Conservation (phyloP, 1,284 basidiomycete species). For the Malassezia japonica region DNA sequence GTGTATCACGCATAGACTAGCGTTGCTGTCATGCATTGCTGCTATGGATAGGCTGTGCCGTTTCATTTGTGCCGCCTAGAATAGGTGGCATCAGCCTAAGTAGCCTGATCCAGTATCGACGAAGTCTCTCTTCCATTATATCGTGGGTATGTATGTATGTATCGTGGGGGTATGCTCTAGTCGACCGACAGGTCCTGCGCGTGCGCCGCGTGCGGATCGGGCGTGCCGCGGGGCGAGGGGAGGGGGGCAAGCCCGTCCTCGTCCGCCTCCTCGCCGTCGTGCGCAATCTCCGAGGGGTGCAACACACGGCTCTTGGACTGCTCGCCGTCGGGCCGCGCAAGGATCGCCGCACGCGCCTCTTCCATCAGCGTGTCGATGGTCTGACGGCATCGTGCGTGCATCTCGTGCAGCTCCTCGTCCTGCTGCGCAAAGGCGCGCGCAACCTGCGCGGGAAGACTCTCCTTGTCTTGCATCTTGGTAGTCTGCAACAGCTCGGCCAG, state of each 20-base stretch:
- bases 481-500: not conserved
- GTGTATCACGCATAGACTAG: not conserved
- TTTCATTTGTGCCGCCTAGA: too few relatives aligned
- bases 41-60: too few relatives aligned
- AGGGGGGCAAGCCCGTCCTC: too few relatives aligned
- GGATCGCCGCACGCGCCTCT: slow-evolving; percentile 25
- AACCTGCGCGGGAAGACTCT: slow-evolving; percentile 1
- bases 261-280: not conserved
- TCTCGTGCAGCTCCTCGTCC: slow-evolving; percentile 30
- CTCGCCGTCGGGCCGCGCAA: slow-evolving; percentile 20
- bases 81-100: too few relatives aligned
- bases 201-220: too few relatives aligned
- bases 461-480: not conserved
- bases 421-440: slow-evolving; percentile 14
- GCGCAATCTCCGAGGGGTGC: slow-evolving; percentile 29
- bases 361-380: slow-evolving; percentile 30
- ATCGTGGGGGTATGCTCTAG: too few relatives aligned
- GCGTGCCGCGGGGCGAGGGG: too few relatives aligned
- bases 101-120: too few relatives aligned
- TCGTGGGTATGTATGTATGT: too few relatives aligned
- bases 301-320: slow-evolving; percentile 25
- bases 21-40: too few relatives aligned
- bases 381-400: slow-evolving; percentile 27
- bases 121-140: too few relatives aligned
- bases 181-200: too few relatives aligned